Evolutionary conservation across 2,329 filamentous ascomycete genomes (phyloP).

Genomic region (Microsporum canis): DNA sequence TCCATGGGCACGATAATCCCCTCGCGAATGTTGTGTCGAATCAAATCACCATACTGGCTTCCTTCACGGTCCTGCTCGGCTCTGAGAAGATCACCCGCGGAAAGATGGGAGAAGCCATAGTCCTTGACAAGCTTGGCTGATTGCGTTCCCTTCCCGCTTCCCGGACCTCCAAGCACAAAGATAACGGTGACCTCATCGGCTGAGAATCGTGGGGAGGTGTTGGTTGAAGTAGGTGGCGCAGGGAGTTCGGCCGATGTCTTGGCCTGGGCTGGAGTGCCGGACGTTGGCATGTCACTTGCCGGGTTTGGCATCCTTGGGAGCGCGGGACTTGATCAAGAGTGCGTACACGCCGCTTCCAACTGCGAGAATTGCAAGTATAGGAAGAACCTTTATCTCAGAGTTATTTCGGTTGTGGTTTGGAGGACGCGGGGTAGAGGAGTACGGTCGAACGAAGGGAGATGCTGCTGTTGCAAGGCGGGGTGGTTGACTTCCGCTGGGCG

Average conservation of each 20-base stretch:
- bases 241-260: slow-evolving; percentile 23
- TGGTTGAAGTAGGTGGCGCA: slow-evolving; percentile 41
- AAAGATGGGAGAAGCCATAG: slow-evolving; percentile 87
- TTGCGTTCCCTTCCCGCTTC: slow-evolving; percentile 93
- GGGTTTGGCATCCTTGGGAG: slow-evolving; percentile 19
- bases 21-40: slow-evolving; percentile 85
- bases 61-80: slow-evolving; percentile 83
- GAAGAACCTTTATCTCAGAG: slow-evolving; percentile 33
- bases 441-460: neutral
- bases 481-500: neutral
- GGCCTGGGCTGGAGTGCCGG: slow-evolving; percentile 15
- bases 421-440: slow-evolving; percentile 10
- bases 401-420: slow-evolving; percentile 19
- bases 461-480: neutral
- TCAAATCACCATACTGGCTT: slow-evolving; percentile 82
- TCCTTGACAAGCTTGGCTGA: slow-evolving; percentile 76
- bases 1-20: slow-evolving; percentile 98
- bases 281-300: slow-evolving; percentile 1
- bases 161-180: slow-evolving; percentile 92
- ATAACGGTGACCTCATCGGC: slow-evolving; percentile 75
- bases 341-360: slow-evolving; percentile 41
- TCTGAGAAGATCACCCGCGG: slow-evolving; percentile 82
- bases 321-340: slow-evolving; percentile 41
- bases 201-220: slow-evolving; percentile 60
- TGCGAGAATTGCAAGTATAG: slow-evolving; percentile 35